These are phyloP conservation scores for Dothistroma septosporum DNA, from an alignment of 2,329 filamentous ascomycete genomes.

Conservation along the genomic window DNA sequence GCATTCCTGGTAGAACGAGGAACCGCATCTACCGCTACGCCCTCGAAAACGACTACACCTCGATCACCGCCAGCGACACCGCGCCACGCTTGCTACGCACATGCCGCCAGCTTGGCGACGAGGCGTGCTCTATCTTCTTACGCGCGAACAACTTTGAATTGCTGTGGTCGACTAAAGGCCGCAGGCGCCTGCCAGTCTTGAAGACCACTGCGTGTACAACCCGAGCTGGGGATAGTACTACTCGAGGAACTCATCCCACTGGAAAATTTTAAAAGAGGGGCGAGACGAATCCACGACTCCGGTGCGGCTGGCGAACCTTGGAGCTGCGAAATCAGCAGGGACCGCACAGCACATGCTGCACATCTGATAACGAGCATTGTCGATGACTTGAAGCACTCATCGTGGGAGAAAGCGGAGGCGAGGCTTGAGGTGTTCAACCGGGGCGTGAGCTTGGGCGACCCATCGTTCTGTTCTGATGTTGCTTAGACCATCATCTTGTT, in stretches of 20 bases:
- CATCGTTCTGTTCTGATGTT: neutral
- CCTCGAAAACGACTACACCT: constrained; percentile 29
- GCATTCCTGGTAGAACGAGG: constrained; percentile 40
- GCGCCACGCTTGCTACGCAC: constrained; percentile 41
- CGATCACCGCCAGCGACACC: constrained; percentile 35
- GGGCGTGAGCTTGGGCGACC: neutral
- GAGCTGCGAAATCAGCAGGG: neutral
- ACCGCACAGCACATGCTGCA: neutral
- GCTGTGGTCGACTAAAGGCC: neutral
- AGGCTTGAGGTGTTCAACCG: neutral
- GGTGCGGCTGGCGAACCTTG: neutral
- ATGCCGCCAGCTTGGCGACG: constrained; percentile 39
- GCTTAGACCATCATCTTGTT: neutral
- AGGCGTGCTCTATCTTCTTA: constrained; percentile 45
- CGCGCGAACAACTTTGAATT: constrained; percentile 43
- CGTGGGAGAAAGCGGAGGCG: neutral
- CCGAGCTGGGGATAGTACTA: neutral
- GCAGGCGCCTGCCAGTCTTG: neutral
- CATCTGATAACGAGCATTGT: neutral
- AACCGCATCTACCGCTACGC: constrained; percentile 43
- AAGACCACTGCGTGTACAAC: neutral
- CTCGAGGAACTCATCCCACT: neutral
- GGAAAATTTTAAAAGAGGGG: neutral
- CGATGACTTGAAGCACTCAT: neutral
- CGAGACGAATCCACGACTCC: neutral